A percentile compares a stretch with the other conserved stretches of the same genome.
These are phyloP conservation scores for Tarenaya hassleriana DNA, from an alignment of 345 rosid genomes.

Conservation along the genomic window DNA sequence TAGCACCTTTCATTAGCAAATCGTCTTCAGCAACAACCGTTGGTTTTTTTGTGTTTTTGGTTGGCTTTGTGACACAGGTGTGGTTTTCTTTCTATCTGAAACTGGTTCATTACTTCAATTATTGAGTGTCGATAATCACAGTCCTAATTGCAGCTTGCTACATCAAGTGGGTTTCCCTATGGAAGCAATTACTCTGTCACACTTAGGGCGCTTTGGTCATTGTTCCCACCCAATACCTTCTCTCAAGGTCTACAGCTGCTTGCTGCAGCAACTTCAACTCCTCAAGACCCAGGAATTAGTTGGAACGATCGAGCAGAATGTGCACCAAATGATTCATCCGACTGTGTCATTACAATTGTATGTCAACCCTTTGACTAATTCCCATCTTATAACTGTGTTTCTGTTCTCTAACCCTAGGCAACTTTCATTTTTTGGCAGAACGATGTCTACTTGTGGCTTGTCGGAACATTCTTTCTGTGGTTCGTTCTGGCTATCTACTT, in stretches of 20 bases:
- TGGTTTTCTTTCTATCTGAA: constrained; percentile 17
- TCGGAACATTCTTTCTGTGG: constrained; percentile 57
- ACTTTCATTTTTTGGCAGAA: constrained; percentile 51
- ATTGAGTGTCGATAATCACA: constrained; percentile 16
- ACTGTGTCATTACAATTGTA: constrained; percentile 75
- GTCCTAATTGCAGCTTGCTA: constrained; percentile 45
- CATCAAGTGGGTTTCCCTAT: constrained; percentile 63
- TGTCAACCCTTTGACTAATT: constrained; percentile 18
- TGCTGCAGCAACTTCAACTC: constrained; percentile 57
- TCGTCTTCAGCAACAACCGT: constrained; percentile 68
- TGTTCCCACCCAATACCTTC: constrained; percentile 91
- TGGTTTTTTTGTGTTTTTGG: constrained; percentile 70
- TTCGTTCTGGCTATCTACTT: constrained; percentile 73
- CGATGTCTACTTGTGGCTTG: constrained; percentile 65
- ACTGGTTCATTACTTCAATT: neutral
- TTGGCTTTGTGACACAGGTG: constrained; percentile 82
- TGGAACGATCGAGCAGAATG: constrained; percentile 68
- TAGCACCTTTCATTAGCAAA: constrained; percentile 79
- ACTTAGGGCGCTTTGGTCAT: constrained; percentile 54
- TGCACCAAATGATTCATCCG: constrained; percentile 34
- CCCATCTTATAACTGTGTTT: constrained; percentile 8
- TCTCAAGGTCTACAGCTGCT: constrained; percentile 51
- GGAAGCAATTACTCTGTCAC: constrained; percentile 15
- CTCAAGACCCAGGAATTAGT: constrained; percentile 68
- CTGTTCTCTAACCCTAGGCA: constrained; percentile 6